Conservation (phyloP, 352 stramenopile species). For the Pythium dissimile region DNA sequence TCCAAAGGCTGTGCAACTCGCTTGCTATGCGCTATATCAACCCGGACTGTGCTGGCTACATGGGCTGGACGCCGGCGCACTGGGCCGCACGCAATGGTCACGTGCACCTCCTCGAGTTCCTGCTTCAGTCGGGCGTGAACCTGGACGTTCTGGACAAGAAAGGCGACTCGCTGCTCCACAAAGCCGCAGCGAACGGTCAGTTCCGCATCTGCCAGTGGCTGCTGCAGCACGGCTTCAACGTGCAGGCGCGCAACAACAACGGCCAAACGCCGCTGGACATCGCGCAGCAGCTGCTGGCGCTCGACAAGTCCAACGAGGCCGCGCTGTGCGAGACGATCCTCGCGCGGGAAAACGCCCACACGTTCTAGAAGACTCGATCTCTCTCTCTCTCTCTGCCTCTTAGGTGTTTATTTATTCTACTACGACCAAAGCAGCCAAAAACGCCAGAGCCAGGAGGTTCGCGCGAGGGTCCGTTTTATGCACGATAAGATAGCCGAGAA, state of each 20-base stretch:
- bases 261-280: slow-evolving; percentile 56
- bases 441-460: background rate
- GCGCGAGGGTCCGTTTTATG: background rate
- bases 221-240: slow-evolving; percentile 60
- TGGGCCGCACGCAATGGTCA: slow-evolving; percentile 71
- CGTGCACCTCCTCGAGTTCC: slow-evolving; percentile 57
- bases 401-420: slow-evolving; percentile 5
- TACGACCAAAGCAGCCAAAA: background rate
- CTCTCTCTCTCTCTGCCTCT: too few relatives aligned
- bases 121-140: slow-evolving; percentile 44
- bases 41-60: slow-evolving; percentile 51
- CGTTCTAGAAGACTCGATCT: slow-evolving; percentile 24
- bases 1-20: slow-evolving; percentile 42
- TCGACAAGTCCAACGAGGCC: slow-evolving; percentile 32
- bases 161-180: slow-evolving; percentile 70
- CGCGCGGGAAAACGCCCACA: slow-evolving; percentile 31
- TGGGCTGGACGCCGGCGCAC: slow-evolving; percentile 75
- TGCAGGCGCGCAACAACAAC: slow-evolving; percentile 65
- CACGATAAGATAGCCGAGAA: slow-evolving; percentile 16
- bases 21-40: slow-evolving; percentile 38
- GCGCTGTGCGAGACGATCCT: slow-evolving; percentile 57
- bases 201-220: slow-evolving; percentile 62
- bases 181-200: slow-evolving; percentile 73
- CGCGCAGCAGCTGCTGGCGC: slow-evolving; percentile 40
- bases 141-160: slow-evolving; percentile 63